Evolutionary conservation across 2,329 filamentous ascomycete species (phyloP), one percentile per base, ranked within the genome.

Genomic region (Pyrenochaeta sp.): DNA sequence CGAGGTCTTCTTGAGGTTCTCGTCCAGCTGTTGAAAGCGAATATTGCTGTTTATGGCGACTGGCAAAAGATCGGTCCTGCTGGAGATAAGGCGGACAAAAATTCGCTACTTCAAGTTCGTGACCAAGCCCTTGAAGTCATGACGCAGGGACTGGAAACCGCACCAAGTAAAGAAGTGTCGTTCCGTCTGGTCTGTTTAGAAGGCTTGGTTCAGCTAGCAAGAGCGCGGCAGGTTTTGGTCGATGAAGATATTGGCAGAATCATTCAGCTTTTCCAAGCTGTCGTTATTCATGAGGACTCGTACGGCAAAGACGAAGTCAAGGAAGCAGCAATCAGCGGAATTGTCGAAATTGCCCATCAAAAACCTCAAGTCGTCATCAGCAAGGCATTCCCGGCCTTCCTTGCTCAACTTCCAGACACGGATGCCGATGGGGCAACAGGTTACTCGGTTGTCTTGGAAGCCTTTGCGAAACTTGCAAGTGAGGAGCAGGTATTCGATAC

Each of bases 401-500:
- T 87, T 67, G 83, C 84, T 3, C 79, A 81, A 26, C 68, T 88
- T 3, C 85, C 85, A 1, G 84, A 85, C 47, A 72, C 71, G 2
- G 79, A 80, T 43, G 68, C 72, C n/a, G 75, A 77, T 13, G 70
- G 71, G 3, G 67, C 74, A 7, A 60, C 58, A 6, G 64, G 67
- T 5, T 85, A 85, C 56, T 58, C 79, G n/a, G 70, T 77, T 4
- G 81, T 83, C 0, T 69, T 88, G 17, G 84, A 87, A 57, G 83
- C 77, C 1, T 79, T 88, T 45, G 84, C 85, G 3, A 82, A 85
- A 55, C 78, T 88, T 14, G 84, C 82, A 41, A 74, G 77, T 8
- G 84, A 87, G 59, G 77, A 79, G 48, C 78, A 83, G 24, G 75
- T 87, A 9, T 86, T 87, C 48, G 80, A 85, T 46, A 86, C 83